Base-by-base conservation (phyloP, 1,284 basidiomycete species). In the Clitocybe nebularis region DNA sequence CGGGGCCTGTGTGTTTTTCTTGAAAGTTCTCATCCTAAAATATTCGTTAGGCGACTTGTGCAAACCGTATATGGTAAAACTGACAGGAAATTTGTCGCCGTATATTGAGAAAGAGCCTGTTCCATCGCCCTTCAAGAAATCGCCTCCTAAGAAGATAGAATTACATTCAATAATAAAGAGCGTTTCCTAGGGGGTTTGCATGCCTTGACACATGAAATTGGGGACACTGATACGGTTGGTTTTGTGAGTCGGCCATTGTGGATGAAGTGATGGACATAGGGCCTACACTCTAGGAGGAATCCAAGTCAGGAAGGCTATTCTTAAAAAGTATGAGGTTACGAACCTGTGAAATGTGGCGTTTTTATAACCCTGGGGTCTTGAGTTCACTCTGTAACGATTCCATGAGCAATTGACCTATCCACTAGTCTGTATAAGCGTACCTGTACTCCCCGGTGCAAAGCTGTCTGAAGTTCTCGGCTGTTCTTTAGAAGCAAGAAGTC, bases 401-500 rank as follows among this genome's bases (percentile, higher is more conserved):
- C 16, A 30, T 24, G 17, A n/a, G n/a, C n/a, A n/a, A n/a, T n/a
- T n/a, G n/a, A n/a, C n/a, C n/a, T n/a, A n/a, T n/a, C n/a, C n/a
- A n/a, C n/a, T 5, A 19, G 24, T 13, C 16, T 3, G 0, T 0
- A 3, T 11, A n/a, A 39, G 14, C 6, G 13, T 26, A 92, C 89
- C 91, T 78, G 65, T 84, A 90, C 67, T 98, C 94, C 22, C 96
- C 95, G 0, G 95, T 98, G 60, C 95, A 98, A 14, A 98, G 71
- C 56, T 98, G 94, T 45, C 95, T 76, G 57, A 99, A 99, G 71
- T 99, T 99, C 67, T 99, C 96, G 1, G 93, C 90, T 0, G 95
- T 98, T 58, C 89, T 91, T 51, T 29, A 4, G 9, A 35, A 13
- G 22, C 13, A 14, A 29, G 17, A 7, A 6, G 19, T 11, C 7